These are phyloP conservation scores for Echeveria elegans DNA, from an alignment of 164 flowering plant species.

Conservation along the genomic window DNA sequence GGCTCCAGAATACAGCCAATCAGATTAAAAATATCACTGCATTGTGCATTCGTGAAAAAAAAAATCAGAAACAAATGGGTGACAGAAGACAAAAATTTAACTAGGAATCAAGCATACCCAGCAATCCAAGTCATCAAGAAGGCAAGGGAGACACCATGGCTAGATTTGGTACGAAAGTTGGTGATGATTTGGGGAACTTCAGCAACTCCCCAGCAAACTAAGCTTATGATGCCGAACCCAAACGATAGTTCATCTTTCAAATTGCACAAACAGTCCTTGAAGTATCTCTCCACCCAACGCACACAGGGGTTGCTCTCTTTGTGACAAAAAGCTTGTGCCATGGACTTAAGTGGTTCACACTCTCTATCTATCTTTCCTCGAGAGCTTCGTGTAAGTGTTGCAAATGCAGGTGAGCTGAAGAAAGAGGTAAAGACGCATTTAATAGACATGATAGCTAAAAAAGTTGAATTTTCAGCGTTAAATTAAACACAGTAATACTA, in stretches of 20 bases:
- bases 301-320: constrained; percentile 58
- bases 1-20: constrained; percentile 7
- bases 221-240: constrained; percentile 1
- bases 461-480: not conserved
- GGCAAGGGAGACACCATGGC: constrained; percentile 78
- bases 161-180: constrained; percentile 68
- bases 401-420: not conserved
- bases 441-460: not conserved
- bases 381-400: constrained; percentile 1
- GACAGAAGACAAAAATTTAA: not conserved
- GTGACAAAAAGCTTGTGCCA: not conserved
- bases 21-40: constrained; percentile 1
- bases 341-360: not conserved
- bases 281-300: constrained; percentile 47
- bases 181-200: constrained; percentile 92
- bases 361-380: not conserved
- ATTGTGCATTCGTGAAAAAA: not conserved
- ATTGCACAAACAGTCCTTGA: constrained; percentile 7
- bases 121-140: constrained; percentile 86
- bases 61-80: not conserved
- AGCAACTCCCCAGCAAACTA: constrained; percentile 50
- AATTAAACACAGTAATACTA: not conserved
- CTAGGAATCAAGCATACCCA: constrained; percentile 32
- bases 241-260: not conserved
- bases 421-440: not conserved